Evolutionary conservation across 176 grass and related monocot genomes (phyloP), one percentile per base, ranked within the genome.

Genomic region (Oryza meyeriana): DNA sequence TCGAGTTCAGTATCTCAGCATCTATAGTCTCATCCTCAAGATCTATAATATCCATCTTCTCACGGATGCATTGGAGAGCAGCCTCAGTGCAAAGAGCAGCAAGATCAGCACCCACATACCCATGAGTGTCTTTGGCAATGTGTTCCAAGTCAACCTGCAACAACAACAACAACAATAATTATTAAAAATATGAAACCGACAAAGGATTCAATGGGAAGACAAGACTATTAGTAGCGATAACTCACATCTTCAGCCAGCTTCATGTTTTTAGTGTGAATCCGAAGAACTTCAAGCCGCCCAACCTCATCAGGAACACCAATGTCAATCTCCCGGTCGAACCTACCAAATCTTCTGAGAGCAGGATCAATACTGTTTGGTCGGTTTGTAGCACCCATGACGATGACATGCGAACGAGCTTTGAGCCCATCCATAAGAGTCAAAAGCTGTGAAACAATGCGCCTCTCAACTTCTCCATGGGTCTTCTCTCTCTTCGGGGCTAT

Each of bases 211-310:
- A 32, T 10, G 2, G 27, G 22, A 28, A 3, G 40, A 72, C 26
- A 61, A 66, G 6, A 52, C 9, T 80, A 59, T 71, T 71, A 34
- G 22, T 10, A 6, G 72, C 61, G 50, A 39, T 4, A n/a, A 76
- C 74, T 97, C 64, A 93, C 91, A 85, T 97, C 91, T 83, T 97
- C 94, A 50, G 91, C 67, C 24, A 97, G 71, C 72, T 93, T 97
- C 94, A 97, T 97, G 81, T 97, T 93, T 78, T 97, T 97, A 24
- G 94, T 97, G 64, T 97, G 94, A 69, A 97, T 97, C 17, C 94
- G 81, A 6, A 97, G 91, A 69, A 97, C 88, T 71, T 97, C 94
- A 41, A 97, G 89, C 26, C 94, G 82, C 14, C 94, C 94, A 42
- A 97, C 86, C 57, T 97, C 94, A 89, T 93, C 94, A 57, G 94